A percentile compares a stretch with the other conserved stretches of the same genome.
phyloP scores from a whole-genome alignment of 495 filamentous ascomycete genomes.

The Lentithecium fluviatile region DNA sequence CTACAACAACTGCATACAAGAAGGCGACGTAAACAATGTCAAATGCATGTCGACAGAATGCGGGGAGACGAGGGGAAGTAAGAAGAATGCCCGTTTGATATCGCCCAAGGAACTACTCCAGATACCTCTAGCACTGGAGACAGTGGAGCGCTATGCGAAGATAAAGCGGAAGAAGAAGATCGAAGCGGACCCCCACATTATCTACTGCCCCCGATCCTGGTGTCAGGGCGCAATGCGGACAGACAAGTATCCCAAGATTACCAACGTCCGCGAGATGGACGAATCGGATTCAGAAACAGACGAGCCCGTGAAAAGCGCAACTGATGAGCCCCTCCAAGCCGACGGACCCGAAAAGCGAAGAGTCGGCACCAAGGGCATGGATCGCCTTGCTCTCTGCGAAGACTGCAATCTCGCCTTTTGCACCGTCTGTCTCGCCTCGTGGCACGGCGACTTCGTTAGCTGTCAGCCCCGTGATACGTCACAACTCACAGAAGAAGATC shows the following conservation, averaged over 20 bases:
- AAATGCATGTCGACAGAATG: conserved; percentile 68
- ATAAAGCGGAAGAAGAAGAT: conserved; percentile 89
- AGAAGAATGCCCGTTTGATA: conserved; percentile 61
- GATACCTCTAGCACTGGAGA: conserved; percentile 71
- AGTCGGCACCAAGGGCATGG: conserved; percentile 29
- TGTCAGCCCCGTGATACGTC: conserved; percentile 59
- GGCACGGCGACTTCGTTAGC: conserved; percentile 81
- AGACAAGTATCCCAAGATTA: conserved; percentile 71
- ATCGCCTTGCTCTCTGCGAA: conserved; percentile 79
- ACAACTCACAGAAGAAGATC: conserved; percentile 77
- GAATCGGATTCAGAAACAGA: conserved; percentile 49
- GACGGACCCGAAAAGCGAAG: conserved; percentile 1
- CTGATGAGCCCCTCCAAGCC: neutral
- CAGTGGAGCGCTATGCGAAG: conserved; percentile 79
- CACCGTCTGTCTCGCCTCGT: conserved; percentile 66
- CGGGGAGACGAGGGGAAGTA: conserved; percentile 42
- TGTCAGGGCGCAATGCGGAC: conserved; percentile 88
- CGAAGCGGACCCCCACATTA: conserved; percentile 83
- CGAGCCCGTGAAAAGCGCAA: neutral
- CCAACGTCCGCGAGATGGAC: conserved; percentile 45
- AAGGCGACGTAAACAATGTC: conserved; percentile 76
- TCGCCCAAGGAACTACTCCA: conserved; percentile 85
- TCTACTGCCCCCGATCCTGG: conserved; percentile 94
- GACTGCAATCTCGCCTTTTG: conserved; percentile 94
- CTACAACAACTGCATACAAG: conserved; percentile 80